These are phyloP conservation scores for Pinus albicaulis DNA, from an alignment of 75 land plant species.

Conservation along the genomic window DNA sequence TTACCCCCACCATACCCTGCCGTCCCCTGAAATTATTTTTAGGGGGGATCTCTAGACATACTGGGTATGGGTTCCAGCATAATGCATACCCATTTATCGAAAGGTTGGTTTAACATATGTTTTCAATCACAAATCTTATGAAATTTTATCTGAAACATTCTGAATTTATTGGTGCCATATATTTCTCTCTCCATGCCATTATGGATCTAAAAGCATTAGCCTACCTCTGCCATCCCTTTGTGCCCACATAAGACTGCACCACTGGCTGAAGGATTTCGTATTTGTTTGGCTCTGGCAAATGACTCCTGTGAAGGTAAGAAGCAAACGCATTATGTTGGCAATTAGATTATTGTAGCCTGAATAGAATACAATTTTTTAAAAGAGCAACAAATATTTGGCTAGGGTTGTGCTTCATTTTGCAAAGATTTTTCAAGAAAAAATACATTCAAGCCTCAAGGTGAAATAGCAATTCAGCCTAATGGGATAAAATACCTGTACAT, in stretches of 20 bases:
- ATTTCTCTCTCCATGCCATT: neutral
- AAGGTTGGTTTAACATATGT: neutral
- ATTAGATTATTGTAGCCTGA: neutral
- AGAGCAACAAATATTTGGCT: neutral
- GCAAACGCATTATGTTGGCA: neutral
- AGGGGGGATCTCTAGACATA: too few species aligned
- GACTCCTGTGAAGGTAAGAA: constrained; percentile 61
- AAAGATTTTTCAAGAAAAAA: neutral
- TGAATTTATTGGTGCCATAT: neutral
- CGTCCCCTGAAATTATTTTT: too few species aligned
- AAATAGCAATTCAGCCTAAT: neutral
- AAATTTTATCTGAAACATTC: neutral
- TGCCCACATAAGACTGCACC: constrained; percentile 93
- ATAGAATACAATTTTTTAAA: neutral
- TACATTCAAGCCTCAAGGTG: neutral
- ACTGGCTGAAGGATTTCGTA: constrained; percentile 48
- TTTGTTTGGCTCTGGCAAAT: constrained; percentile 61
- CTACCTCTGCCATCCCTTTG: constrained; percentile 90
- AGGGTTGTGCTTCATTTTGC: neutral
- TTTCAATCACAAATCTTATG: neutral
- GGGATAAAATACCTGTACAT: constrained; percentile 75
- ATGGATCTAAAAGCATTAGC: neutral
- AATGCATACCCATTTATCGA: too few species aligned
- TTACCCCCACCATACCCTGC: too few species aligned
- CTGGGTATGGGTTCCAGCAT: too few species aligned